A percentile compares a stretch with the other conserved stretches of the same genome.
Conservation (phyloP, 768 basidiomycete genomes). For the Psilocybe cubensis region DNA sequence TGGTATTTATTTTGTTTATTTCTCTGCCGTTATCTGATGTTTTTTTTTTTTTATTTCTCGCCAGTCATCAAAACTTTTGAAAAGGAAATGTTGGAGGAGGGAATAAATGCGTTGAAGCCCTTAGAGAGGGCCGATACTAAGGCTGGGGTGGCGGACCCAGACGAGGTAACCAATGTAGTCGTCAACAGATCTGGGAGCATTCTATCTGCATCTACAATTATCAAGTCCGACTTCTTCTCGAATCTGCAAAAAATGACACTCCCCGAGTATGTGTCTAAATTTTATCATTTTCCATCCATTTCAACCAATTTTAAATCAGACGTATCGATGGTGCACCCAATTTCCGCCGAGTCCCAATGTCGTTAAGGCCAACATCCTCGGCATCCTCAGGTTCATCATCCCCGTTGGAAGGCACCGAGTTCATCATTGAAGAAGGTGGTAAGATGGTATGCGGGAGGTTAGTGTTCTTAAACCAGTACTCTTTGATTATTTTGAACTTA, state of each 20-base stretch:
- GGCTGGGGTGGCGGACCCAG: constrained; percentile 79
- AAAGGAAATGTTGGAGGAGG: constrained; percentile 84
- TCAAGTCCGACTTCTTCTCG: constrained; percentile 95
- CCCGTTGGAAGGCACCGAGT: constrained; percentile 36
- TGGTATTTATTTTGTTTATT: constrained; percentile 48
- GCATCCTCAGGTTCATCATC: constrained; percentile 28
- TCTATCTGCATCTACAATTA: constrained; percentile 87
- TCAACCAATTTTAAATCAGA: constrained; percentile 26
- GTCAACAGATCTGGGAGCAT: constrained; percentile 83
- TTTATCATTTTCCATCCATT: neutral
- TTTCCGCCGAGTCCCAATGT: constrained; percentile 82
- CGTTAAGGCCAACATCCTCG: constrained; percentile 40
- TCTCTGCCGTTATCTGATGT: neutral
- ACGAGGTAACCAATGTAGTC: constrained; percentile 90
- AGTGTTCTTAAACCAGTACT: neutral
- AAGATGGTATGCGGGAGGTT: constrained; percentile 84
- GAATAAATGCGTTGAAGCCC: constrained; percentile 78
- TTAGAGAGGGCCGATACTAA: constrained; percentile 71
- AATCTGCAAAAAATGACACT: constrained; percentile 96
- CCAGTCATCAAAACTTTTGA: constrained; percentile 94
- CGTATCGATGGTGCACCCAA: constrained; percentile 95
- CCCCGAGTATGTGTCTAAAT: constrained; percentile 65
- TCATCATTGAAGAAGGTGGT: constrained; percentile 43
- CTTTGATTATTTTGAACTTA: neutral
- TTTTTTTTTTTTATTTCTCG: too few relatives aligned